Evolutionary conservation across 345 rosid species (phyloP).

Genomic region (Salix viminalis): DNA sequence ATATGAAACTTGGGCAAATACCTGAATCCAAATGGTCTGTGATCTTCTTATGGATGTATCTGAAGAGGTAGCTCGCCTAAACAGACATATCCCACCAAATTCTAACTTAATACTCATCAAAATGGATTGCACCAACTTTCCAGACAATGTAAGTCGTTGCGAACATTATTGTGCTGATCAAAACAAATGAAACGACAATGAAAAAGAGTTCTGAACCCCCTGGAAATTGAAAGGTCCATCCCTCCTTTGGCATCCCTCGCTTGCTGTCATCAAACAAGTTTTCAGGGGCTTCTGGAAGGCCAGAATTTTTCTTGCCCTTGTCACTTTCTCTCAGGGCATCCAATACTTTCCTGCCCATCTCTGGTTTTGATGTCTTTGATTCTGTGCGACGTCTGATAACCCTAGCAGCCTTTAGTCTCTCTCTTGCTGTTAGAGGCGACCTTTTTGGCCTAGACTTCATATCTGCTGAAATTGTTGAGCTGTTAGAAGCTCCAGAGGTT

Average conservation of each 20-base stretch:
- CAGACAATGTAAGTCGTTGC: conserved; percentile 79
- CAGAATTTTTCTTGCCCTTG: conserved; percentile 59
- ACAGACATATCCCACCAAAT: conserved; percentile 10
- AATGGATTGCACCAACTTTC: conserved; percentile 93
- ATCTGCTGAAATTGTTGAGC: conserved; percentile 31
- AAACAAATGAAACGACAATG: conserved; percentile 61
- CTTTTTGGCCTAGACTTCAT: conserved; percentile 29
- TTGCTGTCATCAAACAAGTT: conserved; percentile 85
- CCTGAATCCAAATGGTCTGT: conserved; percentile 9
- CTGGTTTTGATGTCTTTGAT: conserved; percentile 47
- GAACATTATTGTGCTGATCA: conserved; percentile 85
- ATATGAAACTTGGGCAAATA: not conserved
- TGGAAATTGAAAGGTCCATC: conserved; percentile 70
- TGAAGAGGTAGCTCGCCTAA: not conserved
- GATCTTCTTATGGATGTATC: not conserved
- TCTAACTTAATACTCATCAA: conserved; percentile 47
- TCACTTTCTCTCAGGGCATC: conserved; percentile 76
- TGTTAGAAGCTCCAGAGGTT: conserved; percentile 33
- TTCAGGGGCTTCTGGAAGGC: conserved; percentile 83
- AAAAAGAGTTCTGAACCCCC: conserved; percentile 69
- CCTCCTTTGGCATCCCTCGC: conserved; percentile 73
- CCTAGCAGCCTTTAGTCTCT: conserved; percentile 85
- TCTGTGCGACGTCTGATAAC: conserved; percentile 60
- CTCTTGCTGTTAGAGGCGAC: conserved; percentile 69
- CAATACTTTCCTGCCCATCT: conserved; percentile 66